Evolutionary conservation across 1,284 basidiomycete species (phyloP).

Genomic region (Phylloboletellus chloephorus): DNA sequence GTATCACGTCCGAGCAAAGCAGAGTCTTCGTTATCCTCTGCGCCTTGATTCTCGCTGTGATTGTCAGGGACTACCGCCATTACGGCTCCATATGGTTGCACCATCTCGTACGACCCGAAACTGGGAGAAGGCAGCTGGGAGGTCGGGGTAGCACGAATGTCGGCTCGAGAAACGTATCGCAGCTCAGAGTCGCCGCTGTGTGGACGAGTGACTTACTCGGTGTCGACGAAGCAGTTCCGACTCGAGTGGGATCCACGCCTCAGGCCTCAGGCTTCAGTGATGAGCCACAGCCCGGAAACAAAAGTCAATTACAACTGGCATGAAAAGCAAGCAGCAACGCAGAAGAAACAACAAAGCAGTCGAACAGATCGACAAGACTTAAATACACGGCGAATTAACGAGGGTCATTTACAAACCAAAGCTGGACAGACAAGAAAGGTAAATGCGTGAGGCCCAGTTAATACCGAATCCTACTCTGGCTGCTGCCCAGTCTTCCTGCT

Average conservation of each 20-base stretch:
- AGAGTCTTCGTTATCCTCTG: slow-evolving; percentile 44
- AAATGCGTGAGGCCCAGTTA: slow-evolving; percentile 14
- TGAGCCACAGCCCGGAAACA: too few relatives aligned
- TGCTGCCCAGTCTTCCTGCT: slow-evolving; percentile 30
- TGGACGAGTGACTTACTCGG: not conserved
- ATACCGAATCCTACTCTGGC: slow-evolving; percentile 28
- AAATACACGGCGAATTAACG: slow-evolving; percentile 18
- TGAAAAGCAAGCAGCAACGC: slow-evolving; percentile 1
- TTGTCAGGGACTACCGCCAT: slow-evolving; percentile 14
- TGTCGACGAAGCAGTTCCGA: too few relatives aligned
- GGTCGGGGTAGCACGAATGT: not conserved
- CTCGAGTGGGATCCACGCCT: too few relatives aligned
- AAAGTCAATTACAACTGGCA: not conserved
- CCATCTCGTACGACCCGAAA: slow-evolving; percentile 50
- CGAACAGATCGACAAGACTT: slow-evolving; percentile 13
- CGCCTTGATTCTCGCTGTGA: slow-evolving; percentile 9
- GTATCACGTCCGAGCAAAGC: slow-evolving; percentile 48
- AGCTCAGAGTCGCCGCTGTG: not conserved
- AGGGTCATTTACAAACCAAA: slow-evolving; percentile 14
- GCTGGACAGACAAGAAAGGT: not conserved
- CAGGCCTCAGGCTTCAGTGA: too few relatives aligned
- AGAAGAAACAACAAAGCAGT: slow-evolving; percentile 9
- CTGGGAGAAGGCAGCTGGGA: not conserved
- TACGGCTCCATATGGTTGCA: slow-evolving; percentile 57
- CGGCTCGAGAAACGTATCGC: not conserved